Percentiles rank a stretch among this genome's conserved stretches.
phyloP scores from a whole-genome alignment of 163 green algal species.

The Chlamydomonas reinhardtii region DNA sequence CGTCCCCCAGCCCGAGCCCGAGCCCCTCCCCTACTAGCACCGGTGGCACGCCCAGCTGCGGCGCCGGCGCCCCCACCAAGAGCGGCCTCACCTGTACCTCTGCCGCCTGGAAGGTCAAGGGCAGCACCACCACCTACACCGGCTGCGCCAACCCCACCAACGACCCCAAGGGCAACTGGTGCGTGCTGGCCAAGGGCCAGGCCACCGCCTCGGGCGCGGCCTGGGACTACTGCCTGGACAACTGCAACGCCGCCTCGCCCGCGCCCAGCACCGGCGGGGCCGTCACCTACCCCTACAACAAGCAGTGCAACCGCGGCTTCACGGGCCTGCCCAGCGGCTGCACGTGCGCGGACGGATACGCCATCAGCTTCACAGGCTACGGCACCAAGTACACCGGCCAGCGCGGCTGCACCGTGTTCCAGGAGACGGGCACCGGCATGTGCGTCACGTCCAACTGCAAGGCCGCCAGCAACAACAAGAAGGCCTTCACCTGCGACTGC shows the following conservation, averaged over 20 bases:
- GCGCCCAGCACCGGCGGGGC: background rate
- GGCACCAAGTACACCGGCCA: background rate
- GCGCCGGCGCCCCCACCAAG: constrained; percentile 1
- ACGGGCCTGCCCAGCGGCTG: background rate
- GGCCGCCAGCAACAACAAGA: background rate
- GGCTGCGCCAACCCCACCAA: constrained; percentile 33
- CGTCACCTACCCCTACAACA: background rate
- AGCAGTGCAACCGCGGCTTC: background rate
- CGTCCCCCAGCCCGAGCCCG: background rate
- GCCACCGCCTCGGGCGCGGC: background rate
- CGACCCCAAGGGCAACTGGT: constrained; percentile 19
- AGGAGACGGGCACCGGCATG: constrained; percentile 5
- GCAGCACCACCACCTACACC: background rate
- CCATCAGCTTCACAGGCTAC: background rate
- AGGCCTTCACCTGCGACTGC: background rate
- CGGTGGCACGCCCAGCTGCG: background rate
- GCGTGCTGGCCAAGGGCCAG: background rate
- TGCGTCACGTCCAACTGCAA: background rate
- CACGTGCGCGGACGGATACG: background rate
- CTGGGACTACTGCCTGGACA: constrained; percentile 34
- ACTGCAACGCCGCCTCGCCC: background rate
- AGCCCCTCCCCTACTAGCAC: background rate
- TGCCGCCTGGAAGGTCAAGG: background rate
- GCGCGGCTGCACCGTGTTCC: background rate
- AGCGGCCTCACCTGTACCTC: background rate